phyloP scores from a whole-genome alignment of 139 green algal genomes.

The Ostreobium quekettii region DNA sequence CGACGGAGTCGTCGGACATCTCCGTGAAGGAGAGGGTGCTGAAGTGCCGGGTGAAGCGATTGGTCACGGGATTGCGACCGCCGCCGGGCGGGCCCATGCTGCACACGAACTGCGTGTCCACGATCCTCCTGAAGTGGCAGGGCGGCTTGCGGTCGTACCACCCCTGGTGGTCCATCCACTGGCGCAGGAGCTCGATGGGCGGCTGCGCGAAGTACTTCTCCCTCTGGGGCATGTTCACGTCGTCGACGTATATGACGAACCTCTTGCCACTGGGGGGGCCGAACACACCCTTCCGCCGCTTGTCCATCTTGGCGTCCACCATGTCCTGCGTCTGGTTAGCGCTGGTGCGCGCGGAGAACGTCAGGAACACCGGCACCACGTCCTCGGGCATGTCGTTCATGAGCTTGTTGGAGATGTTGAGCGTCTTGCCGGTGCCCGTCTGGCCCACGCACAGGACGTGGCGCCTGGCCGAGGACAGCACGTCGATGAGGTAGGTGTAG shows the following conservation, averaged over 20 bases:
- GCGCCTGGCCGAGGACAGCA: conserved; percentile 38
- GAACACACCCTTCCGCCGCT: conserved; percentile 56
- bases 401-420: conserved; percentile 62
- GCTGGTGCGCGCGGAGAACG: conserved; percentile 61
- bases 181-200: conserved; percentile 72
- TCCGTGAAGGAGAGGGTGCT: conserved; percentile 61
- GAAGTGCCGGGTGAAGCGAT: conserved; percentile 59
- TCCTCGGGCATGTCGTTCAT: conserved; percentile 47
- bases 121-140: conserved; percentile 52
- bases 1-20: conserved; percentile 45
- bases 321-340: conserved; percentile 78
- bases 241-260: conserved; percentile 53
- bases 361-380: conserved; percentile 64
- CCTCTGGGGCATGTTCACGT: conserved; percentile 60
- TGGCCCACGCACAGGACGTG: conserved; percentile 74
- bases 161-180: conserved; percentile 74
- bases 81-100: conserved; percentile 64
- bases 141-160: conserved; percentile 76
- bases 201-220: conserved; percentile 80
- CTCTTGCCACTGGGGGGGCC: conserved; percentile 42
- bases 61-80: conserved; percentile 66
- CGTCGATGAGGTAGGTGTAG: conserved; percentile 64
- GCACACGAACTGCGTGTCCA: conserved; percentile 66
- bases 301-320: conserved; percentile 67
- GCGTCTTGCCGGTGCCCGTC: conserved; percentile 77